Base-by-base conservation (phyloP, 176 grass and related monocot genomes). In the Aegilops sharonensis region DNA sequence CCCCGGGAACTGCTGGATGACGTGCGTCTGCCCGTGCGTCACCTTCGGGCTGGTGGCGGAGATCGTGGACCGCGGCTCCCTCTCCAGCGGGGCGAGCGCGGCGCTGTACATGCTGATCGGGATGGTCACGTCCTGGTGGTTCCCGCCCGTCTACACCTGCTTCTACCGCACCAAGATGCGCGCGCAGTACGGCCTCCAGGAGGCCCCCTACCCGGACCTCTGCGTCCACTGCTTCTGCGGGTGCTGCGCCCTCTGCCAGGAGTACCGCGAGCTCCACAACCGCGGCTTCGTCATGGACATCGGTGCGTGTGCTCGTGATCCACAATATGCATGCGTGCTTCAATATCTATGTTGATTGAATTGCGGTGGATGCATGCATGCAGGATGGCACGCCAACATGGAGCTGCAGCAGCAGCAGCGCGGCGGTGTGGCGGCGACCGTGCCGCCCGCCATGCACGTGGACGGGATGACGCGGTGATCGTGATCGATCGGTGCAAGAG, bases 81-180 rank as follows among this genome's bases (percentile, higher is more conserved):
- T n/a, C 21, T 25, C 40, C 39, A 47, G 71, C 71, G 71, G 71
- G 1, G 42, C 72, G 6, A 75, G 72, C 72, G 24, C n/a, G 13
- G 72, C 42, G 71, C 5, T 74, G 40, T 74, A 47, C 71, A 2
- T 47, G 11, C 2, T 8, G 6, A 1, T 27, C 0, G 23, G 40
- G 23, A 0, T 9, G 11, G 5, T 14, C 5, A 47, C 71, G 12
- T 42, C 37, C 23, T 25, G 71, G 23, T 10, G 23, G 40, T 27
- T 12, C 39, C n/a, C 13, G 70, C 42, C 37, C n/a, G 2, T 73
- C 23, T 74, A 74, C 13, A 15, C 71, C 71, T 74, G 71, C 71
- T 29, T 74, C 40, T 74, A 74, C 71, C 71, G 71, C 71, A 73
- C 70, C 70, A 73, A 73, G 39, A 73, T 73, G 70, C 39, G 70